Conservation (phyloP, 140 eudicot species). For the Flaveria floridana region DNA sequence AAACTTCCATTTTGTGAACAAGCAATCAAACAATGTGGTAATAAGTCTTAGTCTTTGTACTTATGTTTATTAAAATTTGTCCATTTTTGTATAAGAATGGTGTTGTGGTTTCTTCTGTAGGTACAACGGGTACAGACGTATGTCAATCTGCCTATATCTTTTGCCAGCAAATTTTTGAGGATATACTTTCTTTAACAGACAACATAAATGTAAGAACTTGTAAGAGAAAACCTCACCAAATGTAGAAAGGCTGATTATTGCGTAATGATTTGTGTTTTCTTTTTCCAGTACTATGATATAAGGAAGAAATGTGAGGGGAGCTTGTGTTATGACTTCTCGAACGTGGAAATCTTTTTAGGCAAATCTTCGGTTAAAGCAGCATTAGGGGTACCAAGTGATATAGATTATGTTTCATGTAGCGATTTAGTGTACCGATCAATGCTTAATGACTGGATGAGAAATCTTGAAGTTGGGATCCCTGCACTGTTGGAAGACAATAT, state of each 20-base stretch:
- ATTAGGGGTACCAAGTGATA: conserved; percentile 55
- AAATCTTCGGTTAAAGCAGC: conserved; percentile 45
- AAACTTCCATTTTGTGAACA: conserved; percentile 47
- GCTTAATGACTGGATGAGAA: conserved; percentile 78
- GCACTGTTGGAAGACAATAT: conserved; percentile 68
- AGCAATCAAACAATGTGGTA: conserved; percentile 69
- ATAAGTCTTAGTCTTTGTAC: conserved; percentile 20
- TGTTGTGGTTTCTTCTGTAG: conserved; percentile 30
- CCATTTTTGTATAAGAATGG: neutral
- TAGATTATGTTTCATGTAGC: conserved; percentile 71
- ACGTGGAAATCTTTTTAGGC: conserved; percentile 52
- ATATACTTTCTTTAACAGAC: conserved; percentile 37
- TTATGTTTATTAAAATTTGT: neutral
- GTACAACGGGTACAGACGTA: conserved; percentile 43
- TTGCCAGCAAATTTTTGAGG: conserved; percentile 54
- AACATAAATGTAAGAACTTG: conserved; percentile 52
- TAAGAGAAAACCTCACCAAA: neutral
- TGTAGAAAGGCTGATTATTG: neutral
- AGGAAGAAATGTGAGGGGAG: conserved; percentile 65
- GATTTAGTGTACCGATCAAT: conserved; percentile 58
- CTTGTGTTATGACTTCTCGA: conserved; percentile 74
- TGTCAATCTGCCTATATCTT: conserved; percentile 49
- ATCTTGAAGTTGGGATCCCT: conserved; percentile 84
- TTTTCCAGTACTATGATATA: conserved; percentile 65
- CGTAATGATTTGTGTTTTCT: neutral